Percentiles rank a stretch among this genome's conserved stretches.
These are phyloP conservation scores for Musa beccarii DNA, from an alignment of 176 grass and related monocot genomes.

Conservation along the genomic window DNA sequence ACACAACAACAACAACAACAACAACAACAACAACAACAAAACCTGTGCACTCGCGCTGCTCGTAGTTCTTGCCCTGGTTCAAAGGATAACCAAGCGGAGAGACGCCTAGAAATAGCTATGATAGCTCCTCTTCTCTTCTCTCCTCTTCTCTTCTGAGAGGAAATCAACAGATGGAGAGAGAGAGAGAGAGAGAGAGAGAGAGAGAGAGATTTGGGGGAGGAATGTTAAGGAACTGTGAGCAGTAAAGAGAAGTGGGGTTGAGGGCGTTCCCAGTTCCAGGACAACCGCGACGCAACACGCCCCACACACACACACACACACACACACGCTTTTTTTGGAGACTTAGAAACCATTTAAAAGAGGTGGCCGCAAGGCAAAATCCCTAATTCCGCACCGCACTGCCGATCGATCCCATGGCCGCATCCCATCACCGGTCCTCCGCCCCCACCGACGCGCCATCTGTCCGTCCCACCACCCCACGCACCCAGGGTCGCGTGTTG, in stretches of 20 bases:
- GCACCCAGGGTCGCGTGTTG: no score
- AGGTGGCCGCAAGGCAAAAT: no score
- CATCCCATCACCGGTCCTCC: no score
- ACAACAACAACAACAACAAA: no score
- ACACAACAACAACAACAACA: background rate
- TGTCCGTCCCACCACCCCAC: no score
- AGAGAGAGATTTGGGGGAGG: background rate
- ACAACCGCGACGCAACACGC: background rate
- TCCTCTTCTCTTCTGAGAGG: background rate
- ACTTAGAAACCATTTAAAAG: no score
- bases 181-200: background rate
- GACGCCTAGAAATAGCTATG: background rate
- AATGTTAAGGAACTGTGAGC: background rate
- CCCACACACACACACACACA: background rate
- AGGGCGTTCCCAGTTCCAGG: background rate
- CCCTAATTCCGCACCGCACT: no score
- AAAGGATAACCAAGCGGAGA: no score
- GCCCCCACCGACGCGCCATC: no score
- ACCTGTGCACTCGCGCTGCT: background rate
- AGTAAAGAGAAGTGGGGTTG: conserved; percentile 1
- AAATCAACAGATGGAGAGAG: background rate
- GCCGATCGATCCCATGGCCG: no score
- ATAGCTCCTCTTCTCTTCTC: background rate
- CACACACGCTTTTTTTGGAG: background rate
- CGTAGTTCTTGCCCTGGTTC: no score